phyloP scores from a whole-genome alignment of 352 stramenopile genomes.

The Globisporangium cederbergense region DNA sequence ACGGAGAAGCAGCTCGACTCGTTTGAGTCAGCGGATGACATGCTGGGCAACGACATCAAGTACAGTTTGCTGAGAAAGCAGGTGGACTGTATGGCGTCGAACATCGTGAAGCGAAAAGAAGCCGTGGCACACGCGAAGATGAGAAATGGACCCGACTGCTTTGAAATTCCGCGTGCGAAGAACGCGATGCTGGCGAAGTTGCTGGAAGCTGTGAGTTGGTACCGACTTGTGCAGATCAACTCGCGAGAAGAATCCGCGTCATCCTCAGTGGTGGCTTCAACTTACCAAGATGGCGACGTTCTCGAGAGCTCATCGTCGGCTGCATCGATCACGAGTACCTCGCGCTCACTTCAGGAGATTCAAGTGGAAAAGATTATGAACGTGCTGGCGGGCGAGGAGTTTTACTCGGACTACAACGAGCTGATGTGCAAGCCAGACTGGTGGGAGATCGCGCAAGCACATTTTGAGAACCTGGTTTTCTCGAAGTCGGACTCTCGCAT shows the following conservation, averaged over 20 bases:
- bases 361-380: constrained; percentile 75
- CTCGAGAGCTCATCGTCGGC: constrained; percentile 14
- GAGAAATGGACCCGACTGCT: constrained; percentile 63
- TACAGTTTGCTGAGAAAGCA: constrained; percentile 63
- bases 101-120: constrained; percentile 37
- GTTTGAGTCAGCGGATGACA: constrained; percentile 62
- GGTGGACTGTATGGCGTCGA: constrained; percentile 45
- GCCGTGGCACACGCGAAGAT: constrained; percentile 50
- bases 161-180: constrained; percentile 54
- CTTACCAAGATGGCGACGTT: constrained; percentile 5
- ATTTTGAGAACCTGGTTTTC: constrained; percentile 87
- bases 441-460: constrained; percentile 81
- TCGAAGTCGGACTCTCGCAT: constrained; percentile 60
- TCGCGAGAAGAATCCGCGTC: constrained; percentile 60
- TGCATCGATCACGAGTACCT: constrained; percentile 19
- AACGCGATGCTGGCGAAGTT: constrained; percentile 68
- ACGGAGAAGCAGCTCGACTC: constrained; percentile 81
- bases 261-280: constrained; percentile 34
- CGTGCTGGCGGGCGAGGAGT: constrained; percentile 74
- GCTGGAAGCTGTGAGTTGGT: constrained; percentile 82
- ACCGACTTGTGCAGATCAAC: constrained; percentile 79
- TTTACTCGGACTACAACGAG: constrained; percentile 81
- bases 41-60: constrained; percentile 78
- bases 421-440: constrained; percentile 74
- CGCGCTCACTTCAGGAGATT: constrained; percentile 48